A percentile compares a stretch with the other conserved stretches of the same genome.
These are phyloP conservation scores for Sugiyamaella lignohabitans DNA, from an alignment of 805 yeast species.

Conservation along the genomic window DNA sequence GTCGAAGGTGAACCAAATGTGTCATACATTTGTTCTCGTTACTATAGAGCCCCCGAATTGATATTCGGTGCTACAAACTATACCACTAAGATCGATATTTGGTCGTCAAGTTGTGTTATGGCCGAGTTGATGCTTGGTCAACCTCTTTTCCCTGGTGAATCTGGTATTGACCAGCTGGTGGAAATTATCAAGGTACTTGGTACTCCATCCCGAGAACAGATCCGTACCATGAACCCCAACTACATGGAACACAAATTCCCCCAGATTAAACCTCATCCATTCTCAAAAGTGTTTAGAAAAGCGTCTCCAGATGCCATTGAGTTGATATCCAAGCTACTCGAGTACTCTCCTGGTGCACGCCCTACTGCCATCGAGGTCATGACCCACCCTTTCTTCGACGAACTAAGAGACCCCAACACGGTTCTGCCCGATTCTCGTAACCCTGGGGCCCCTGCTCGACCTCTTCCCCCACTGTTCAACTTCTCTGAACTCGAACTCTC, in stretches of 20 bases:
- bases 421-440: conserved; percentile 39
- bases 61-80: conserved; percentile 96
- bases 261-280: conserved; percentile 42
- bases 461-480: conserved; percentile 69
- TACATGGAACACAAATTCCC: conserved; percentile 98
- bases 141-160: conserved; percentile 96
- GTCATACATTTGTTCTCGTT: conserved; percentile 91
- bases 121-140: conserved; percentile 94
- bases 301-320: conserved; percentile 86
- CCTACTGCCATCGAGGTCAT: conserved; percentile 74
- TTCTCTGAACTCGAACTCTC: conserved; percentile 61
- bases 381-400: conserved; percentile 86
- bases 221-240: conserved; percentile 90
- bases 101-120: conserved; percentile 98
- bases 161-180: conserved; percentile 94
- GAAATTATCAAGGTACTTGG: conserved; percentile 95
- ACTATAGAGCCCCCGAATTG: conserved; percentile 95
- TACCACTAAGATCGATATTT: conserved; percentile 91
- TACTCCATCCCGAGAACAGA: conserved; percentile 89
- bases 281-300: conserved; percentile 61
- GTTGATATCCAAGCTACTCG: conserved; percentile 70
- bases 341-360: conserved; percentile 83
- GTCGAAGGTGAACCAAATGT: conserved; percentile 92
- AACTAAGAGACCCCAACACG: conserved; percentile 53
- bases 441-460: conserved; percentile 61